phyloP scores from a whole-genome alignment of 805 yeast genomes.

The Blastobotrys americana region DNA sequence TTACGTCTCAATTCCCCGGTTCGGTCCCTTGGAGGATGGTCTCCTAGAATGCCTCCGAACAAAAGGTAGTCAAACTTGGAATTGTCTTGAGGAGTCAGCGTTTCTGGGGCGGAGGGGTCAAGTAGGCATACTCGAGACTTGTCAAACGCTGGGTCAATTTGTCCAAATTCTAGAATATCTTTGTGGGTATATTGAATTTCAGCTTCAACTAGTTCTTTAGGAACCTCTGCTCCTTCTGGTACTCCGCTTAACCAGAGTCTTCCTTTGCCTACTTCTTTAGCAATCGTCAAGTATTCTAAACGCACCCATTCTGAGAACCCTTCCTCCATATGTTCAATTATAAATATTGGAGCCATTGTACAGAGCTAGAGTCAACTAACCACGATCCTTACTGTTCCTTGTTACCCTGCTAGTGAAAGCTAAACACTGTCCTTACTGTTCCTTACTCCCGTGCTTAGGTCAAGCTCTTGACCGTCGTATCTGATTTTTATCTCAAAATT shows the following conservation, averaged over 20 bases:
- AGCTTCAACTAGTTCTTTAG: slow-evolving; percentile 47
- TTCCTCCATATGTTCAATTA: slow-evolving; percentile 95
- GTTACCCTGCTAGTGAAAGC: too few relatives aligned
- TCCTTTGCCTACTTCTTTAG: slow-evolving; percentile 71
- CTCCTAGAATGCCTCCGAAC: slow-evolving; percentile 94
- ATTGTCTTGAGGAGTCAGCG: slow-evolving; percentile 64
- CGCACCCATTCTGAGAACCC: slow-evolving; percentile 96
- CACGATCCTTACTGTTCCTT: too few relatives aligned
- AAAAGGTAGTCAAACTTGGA: slow-evolving; percentile 74
- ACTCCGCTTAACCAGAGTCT: slow-evolving; percentile 73
- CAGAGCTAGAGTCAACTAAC: too few relatives aligned
- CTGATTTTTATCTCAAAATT: too few relatives aligned
- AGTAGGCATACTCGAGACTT: slow-evolving; percentile 63
- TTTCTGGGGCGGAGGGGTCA: slow-evolving; percentile 79
- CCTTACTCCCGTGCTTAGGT: too few relatives aligned
- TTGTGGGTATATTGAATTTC: slow-evolving; percentile 78
- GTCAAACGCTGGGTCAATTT: slow-evolving; percentile 31
- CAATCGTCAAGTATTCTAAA: slow-evolving; percentile 76
- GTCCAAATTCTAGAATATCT: slow-evolving; percentile 43
- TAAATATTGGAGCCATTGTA: slow-evolving; percentile 45
- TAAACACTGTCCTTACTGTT: too few relatives aligned
- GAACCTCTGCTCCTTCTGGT: slow-evolving; percentile 63
- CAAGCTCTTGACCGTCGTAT: too few relatives aligned
- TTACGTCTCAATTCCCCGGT: slow-evolving; percentile 84
- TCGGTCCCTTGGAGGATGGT: slow-evolving; percentile 80